Percentiles rank a stretch among this genome's conserved stretches.
Conservation (phyloP, 106 monocot species). For the Amphibolis antarctica region DNA sequence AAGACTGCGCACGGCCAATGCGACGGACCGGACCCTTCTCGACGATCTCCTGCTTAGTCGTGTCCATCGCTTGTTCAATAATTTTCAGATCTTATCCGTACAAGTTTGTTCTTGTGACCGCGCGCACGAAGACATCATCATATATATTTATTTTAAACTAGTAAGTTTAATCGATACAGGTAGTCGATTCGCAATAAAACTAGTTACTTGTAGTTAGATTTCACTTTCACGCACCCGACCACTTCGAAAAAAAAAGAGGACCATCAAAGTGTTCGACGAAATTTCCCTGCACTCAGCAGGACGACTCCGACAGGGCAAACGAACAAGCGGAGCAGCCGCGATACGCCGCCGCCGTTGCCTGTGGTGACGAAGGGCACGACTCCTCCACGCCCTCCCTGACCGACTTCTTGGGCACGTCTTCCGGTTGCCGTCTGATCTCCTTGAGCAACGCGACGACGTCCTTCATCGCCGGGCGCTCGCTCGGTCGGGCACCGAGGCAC, state of each 20-base stretch:
- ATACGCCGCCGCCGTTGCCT: background rate
- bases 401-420: conserved; percentile 26
- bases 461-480: conserved; percentile 83
- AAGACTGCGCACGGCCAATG: too few relatives aligned
- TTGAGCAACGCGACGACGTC: conserved; percentile 75
- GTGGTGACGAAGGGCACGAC: conserved; percentile 5
- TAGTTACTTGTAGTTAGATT: too few relatives aligned
- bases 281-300: conserved; percentile 10
- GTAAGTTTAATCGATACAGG: too few relatives aligned
- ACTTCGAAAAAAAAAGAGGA: background rate
- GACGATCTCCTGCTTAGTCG: too few relatives aligned
- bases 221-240: too few relatives aligned
- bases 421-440: conserved; percentile 48
- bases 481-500: conserved; percentile 43
- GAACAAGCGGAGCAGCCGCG: conserved; percentile 53
- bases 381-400: background rate
- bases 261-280: conserved; percentile 3
- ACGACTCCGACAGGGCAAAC: conserved; percentile 59
- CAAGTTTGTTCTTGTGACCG: too few relatives aligned
- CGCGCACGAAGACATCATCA: too few relatives aligned
- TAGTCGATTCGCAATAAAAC: too few relatives aligned
- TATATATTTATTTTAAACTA: too few relatives aligned
- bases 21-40: too few relatives aligned
- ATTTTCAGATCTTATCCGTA: too few relatives aligned
- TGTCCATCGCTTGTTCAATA: too few relatives aligned